Conservation (phyloP, 2,329 filamentous ascomycete species). For the Neurospora crassa region DNA sequence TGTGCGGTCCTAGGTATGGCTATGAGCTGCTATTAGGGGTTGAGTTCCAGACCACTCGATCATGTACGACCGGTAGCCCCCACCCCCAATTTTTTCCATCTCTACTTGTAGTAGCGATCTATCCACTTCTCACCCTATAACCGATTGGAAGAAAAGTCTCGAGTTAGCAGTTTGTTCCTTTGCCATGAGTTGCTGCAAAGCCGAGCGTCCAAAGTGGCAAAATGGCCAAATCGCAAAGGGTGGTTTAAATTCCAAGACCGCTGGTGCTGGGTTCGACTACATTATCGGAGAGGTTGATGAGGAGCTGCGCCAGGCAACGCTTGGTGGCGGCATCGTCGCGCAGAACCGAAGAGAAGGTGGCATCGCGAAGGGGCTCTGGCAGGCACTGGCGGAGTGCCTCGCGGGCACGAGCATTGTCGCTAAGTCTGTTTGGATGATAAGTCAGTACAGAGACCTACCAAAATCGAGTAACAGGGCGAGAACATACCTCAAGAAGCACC, state of each 20-base stretch:
- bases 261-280: constrained; percentile 43
- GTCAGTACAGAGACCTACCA: constrained; percentile 11
- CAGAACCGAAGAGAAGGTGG: constrained; percentile 92
- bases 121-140: constrained; percentile 11
- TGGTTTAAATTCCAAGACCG: constrained; percentile 17
- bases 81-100: neutral
- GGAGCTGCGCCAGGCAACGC: constrained; percentile 88
- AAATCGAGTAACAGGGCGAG: neutral
- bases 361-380: constrained; percentile 95
- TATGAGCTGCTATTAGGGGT: neutral
- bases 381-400: constrained; percentile 94
- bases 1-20: neutral
- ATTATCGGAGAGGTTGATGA: constrained; percentile 93
- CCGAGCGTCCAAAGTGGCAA: neutral
- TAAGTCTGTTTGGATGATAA: constrained; percentile 50
- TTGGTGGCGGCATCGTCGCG: constrained; percentile 97
- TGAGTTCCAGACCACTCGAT: neutral
- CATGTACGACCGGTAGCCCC: neutral
- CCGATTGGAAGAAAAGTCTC: neutral
- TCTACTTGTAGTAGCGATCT: constrained; percentile 9
- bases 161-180: constrained; percentile 6
- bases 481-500: constrained; percentile 85
- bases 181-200: neutral
- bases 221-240: neutral
- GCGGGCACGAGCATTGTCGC: constrained; percentile 89